These are phyloP conservation scores for Austroboletus novae-zelandiae DNA, from an alignment of 1,284 basidiomycete species.

Conservation along the genomic window DNA sequence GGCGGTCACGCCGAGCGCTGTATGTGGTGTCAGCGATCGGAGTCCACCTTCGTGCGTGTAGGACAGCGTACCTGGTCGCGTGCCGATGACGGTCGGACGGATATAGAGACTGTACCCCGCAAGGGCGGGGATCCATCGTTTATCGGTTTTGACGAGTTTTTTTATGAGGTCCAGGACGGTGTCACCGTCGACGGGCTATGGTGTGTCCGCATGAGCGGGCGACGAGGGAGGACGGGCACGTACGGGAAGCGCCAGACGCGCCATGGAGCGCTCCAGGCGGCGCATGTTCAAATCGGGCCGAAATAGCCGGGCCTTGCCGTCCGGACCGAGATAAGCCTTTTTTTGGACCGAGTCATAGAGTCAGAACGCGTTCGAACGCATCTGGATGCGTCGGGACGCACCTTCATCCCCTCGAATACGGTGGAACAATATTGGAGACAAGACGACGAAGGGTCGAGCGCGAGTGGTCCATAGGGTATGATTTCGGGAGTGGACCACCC, in stretches of 20 bases:
- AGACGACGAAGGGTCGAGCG: constrained; percentile 71
- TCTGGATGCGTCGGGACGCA: constrained; percentile 15
- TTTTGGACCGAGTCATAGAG: neutral
- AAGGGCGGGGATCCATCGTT: constrained; percentile 70
- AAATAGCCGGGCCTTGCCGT: constrained; percentile 68
- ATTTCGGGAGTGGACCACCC: constrained; percentile 85
- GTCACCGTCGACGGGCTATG: constrained; percentile 61
- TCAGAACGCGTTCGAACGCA: neutral
- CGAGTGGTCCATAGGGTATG: constrained; percentile 71
- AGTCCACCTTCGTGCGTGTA: neutral
- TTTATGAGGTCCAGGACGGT: constrained; percentile 70
- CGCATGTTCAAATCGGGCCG: constrained; percentile 81
- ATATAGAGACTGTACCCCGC: constrained; percentile 78
- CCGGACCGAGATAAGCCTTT: constrained; percentile 68
- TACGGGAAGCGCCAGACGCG: constrained; percentile 67
- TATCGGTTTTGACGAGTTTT: constrained; percentile 64
- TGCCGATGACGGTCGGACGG: constrained; percentile 82
- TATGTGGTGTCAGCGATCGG: neutral
- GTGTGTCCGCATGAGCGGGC: neutral
- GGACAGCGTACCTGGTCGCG: constrained; percentile 49
- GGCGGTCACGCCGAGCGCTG: constrained; percentile 63
- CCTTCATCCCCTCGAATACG: constrained; percentile 90
- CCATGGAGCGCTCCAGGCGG: constrained; percentile 61
- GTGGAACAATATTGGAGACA: constrained; percentile 77
- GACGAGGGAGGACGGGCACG: constrained; percentile 9